Percentiles rank a stretch among this genome's conserved stretches.
phyloP scores from a whole-genome alignment of 179 eudicot genomes.

The Sideroxylon spinosum region DNA sequence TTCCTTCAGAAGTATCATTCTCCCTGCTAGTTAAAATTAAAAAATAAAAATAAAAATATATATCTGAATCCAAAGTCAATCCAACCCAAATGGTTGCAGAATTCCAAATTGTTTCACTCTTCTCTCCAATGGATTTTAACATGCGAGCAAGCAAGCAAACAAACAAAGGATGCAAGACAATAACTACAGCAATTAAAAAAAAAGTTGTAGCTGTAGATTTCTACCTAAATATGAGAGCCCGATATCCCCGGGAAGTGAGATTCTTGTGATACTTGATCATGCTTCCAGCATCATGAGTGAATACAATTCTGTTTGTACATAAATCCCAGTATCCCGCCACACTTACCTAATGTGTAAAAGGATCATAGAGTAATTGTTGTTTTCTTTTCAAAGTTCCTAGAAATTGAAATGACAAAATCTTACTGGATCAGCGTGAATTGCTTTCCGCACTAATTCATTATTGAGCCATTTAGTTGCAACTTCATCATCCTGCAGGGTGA shows the following conservation, averaged over 20 bases:
- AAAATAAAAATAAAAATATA: too few species aligned
- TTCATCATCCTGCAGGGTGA: conserved; percentile 53
- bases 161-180: not conserved
- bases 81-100: too few species aligned
- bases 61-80: too few species aligned
- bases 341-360: conserved; percentile 39
- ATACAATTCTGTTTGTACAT: conserved; percentile 58
- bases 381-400: not conserved
- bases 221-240: conserved; percentile 87
- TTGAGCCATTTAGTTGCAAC: conserved; percentile 84
- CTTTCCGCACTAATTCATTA: conserved; percentile 63
- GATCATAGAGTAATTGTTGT: not conserved
- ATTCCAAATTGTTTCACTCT: too few species aligned
- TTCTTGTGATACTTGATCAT: conserved; percentile 88
- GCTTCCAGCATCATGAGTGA: conserved; percentile 80
- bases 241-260: conserved; percentile 72
- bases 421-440: conserved; percentile 87
- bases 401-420: conserved; percentile 13
- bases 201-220: not conserved
- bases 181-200: not conserved
- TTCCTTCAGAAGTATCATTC: too few species aligned
- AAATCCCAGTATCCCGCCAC: conserved; percentile 67
- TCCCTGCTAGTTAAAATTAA: too few species aligned
- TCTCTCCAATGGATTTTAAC: too few species aligned
- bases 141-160: not conserved